Evolutionary conservation across 495 filamentous ascomycete genomes (phyloP).

Genomic region (Cetradonia linearis): DNA sequence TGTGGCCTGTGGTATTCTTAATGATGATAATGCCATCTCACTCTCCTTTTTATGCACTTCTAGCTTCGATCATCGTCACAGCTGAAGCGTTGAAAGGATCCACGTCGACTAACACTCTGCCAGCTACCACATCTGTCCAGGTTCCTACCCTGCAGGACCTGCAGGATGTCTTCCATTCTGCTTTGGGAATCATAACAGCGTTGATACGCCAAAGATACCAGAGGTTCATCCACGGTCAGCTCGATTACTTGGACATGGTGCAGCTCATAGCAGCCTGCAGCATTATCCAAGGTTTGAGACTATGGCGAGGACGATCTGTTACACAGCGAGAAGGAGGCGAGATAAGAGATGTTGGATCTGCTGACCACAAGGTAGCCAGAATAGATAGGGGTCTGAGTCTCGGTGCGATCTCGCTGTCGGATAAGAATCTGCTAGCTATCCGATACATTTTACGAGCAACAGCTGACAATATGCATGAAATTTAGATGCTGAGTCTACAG

Average conservation of each 20-base stretch:
- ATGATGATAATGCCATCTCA: background rate
- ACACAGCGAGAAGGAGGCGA: conserved; percentile 2
- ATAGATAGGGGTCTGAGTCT: background rate
- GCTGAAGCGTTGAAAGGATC: background rate
- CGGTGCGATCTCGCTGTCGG: conserved; percentile 4
- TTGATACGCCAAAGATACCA: conserved; percentile 8
- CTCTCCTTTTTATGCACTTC: background rate
- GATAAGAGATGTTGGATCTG: conserved; percentile 3
- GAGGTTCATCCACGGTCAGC: conserved; percentile 10
- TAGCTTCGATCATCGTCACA: conserved; percentile 6
- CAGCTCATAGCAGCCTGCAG: conserved; percentile 16
- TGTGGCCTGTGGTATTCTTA: conserved; percentile 1
- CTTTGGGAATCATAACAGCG: background rate
- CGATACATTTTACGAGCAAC: background rate
- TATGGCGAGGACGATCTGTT: conserved; percentile 14
- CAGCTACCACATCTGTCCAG: background rate
- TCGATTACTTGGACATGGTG: conserved; percentile 18
- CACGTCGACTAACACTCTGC: background rate
- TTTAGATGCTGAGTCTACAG: conserved; percentile 34
- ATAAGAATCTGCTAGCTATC: conserved; percentile 6
- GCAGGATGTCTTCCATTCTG: conserved; percentile 1
- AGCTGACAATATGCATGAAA: background rate
- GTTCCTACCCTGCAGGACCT: conserved; percentile 8
- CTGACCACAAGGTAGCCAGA: conserved; percentile 3
- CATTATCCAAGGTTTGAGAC: conserved; percentile 10